Conservation (phyloP, 1,284 basidiomycete species). For the Kwoniella shivajii region DNA sequence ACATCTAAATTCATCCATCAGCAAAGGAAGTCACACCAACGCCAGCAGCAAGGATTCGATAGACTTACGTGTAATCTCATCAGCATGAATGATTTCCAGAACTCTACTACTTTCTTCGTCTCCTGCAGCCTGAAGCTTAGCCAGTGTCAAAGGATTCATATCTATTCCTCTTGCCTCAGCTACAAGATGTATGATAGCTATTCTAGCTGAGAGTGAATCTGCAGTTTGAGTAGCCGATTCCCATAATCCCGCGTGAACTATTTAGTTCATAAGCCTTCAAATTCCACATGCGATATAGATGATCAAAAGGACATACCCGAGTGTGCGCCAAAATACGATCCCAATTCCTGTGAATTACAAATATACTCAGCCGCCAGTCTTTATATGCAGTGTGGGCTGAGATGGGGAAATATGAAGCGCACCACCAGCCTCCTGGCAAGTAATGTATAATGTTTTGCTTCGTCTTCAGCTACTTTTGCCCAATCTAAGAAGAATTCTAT, state of each 20-base stretch:
- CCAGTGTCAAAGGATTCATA: constrained; percentile 82
- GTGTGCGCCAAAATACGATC: constrained; percentile 70
- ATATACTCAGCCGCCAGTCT: background rate
- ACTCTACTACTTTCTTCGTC: constrained; percentile 71
- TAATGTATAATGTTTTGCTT: constrained; percentile 68
- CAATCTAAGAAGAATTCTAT: constrained; percentile 75
- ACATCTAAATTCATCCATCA: no score
- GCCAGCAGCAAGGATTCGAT: background rate
- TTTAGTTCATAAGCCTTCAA: background rate
- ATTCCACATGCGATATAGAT: background rate
- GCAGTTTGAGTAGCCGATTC: constrained; percentile 75
- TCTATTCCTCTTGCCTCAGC: constrained; percentile 86
- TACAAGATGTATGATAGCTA: constrained; percentile 86
- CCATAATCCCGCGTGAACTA: constrained; percentile 80
- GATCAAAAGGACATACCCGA: constrained; percentile 21
- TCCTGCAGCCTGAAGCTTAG: constrained; percentile 68
- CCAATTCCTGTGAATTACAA: constrained; percentile 57
- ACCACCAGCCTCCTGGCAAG: constrained; percentile 57
- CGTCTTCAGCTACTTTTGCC: constrained; percentile 78
- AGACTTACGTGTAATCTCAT: constrained; percentile 69
- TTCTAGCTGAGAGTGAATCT: constrained; percentile 69
- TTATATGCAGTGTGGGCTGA: constrained; percentile 54
- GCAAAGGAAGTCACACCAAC: no score
- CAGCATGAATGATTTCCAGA: constrained; percentile 75
- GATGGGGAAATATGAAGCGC: constrained; percentile 56